Base-by-base conservation (phyloP, 371 early-diverging fungal species). In the Rhizopus sp. region DNA sequence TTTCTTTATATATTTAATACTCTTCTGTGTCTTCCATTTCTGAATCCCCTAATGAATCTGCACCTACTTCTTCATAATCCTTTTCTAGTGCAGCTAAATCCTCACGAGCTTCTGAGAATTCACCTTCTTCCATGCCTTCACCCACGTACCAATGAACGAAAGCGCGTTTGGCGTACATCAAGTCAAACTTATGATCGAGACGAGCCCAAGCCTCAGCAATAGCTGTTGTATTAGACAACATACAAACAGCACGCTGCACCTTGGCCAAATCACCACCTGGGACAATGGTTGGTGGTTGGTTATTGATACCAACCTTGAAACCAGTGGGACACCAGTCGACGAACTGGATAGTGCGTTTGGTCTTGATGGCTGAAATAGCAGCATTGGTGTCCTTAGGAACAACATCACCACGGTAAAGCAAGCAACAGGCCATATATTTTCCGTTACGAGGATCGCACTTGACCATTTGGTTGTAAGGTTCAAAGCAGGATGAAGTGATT, bases 31-130 rank as follows among this genome's bases (percentile, higher is more conserved):
- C 91, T 50, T 80, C 88, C 56, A 81, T 84, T 41, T 66, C 66
- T 30, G 58, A 62, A 40, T 62, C 62, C 32, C 62, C 66, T 42
- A 79, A 75, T 38, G 93, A 88, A 78, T 95, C 95, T 68, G 89
- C 83, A 58, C 91, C 93, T 60, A 95, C 95, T 78, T 95, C 95
- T 75, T 94, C 94, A 85, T 98, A 99, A 81, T 98, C 98, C 86
- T 93, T 93, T 85, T 97, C 98, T 57, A 99, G 92, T 53, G 95
- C 94, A 69, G 96, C 97, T 79, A 99, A 87, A 76, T 99, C 96
- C 83, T 99, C 99, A 79, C 98, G 93, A 60, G 99, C 98, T 87
- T 99, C 99, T 53, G 93, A 93, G 90, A 99, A 99, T 81, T 99
- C 99, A 73, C 98, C 98, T 86, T 66, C 66, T 33, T 66, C 66